Evolutionary conservation across 2,329 filamentous ascomycete species (phyloP), one percentile per base, ranked within the genome.

Genomic region (Raffaelea deltoideospora): DNA sequence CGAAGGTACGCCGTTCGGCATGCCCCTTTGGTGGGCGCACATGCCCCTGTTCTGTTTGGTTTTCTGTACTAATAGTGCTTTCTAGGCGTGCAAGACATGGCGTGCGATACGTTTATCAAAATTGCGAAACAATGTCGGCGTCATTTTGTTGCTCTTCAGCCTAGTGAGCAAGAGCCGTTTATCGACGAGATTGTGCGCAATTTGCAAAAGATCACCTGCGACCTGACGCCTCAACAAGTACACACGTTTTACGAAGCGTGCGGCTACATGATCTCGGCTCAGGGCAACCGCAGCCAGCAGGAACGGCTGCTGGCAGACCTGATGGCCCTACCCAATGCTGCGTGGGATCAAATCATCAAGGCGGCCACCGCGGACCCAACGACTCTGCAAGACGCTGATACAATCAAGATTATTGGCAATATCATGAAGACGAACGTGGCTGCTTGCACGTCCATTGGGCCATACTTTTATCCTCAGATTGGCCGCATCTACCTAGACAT

Each of bases 371-470:
- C 79, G 42, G 79, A 95, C 53, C 85, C 90, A 0, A 70, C 76
- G 18, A 86, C 90, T 47, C 68, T 98, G 11, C 85, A 96, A 56
- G 86, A 96, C 51, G 67, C 78, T 10, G 87, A 98, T 48, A 93
- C 87, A 1, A 96, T 98, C 64, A 98, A 98, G 65, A 79, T 98
- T 47, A 87, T 98, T 44, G 90, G 90, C 47, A 98, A 98, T 60
- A 95, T 98, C 54, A 98, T 98, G 90, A 98, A 98, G 72, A 98
- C 90, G 1, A 98, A 98, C 50, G 90, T 98, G 5, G 88, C 92
- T n/a, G 90, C 90, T 26, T 98, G 90, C 58, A 84, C 83, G 26
- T 96, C 90, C 1, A 90, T 98, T 40, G 90, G 92, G 24, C 77
- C 84, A 36, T 98, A 96, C 61, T 98, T 98, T 59, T 95, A 94